phyloP scores from a whole-genome alignment of 176 grass and related monocot species.

The Oryza longistaminata region DNA sequence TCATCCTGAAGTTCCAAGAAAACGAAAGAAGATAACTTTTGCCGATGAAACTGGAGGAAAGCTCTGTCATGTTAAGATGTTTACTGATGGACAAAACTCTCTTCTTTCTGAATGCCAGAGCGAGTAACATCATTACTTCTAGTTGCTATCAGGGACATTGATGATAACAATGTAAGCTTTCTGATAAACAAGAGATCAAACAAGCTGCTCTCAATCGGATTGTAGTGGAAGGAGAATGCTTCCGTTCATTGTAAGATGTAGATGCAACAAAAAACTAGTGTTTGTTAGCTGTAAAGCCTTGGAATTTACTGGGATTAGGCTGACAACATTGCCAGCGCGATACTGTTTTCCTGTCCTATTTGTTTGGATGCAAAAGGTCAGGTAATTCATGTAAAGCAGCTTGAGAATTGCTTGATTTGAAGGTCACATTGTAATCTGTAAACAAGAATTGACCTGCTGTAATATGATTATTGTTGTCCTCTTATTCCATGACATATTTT shows the following conservation, averaged over 20 bases:
- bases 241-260: neutral
- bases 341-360: neutral
- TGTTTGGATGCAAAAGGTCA: conserved; percentile 21
- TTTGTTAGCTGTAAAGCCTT: neutral
- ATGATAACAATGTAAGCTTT: neutral
- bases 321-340: neutral
- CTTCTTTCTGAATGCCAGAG: conserved; percentile 38
- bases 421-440: conserved; percentile 21
- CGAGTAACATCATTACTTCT: conserved; percentile 14
- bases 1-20: conserved; percentile 40
- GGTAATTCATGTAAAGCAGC: conserved; percentile 23
- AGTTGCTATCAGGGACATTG: neutral
- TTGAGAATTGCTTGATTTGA: conserved; percentile 1
- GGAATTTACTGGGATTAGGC: neutral
- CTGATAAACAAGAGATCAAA: conserved; percentile 19
- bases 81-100: conserved; percentile 42
- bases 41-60: conserved; percentile 86
- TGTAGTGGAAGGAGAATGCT: conserved; percentile 16
- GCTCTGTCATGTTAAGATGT: conserved; percentile 81
- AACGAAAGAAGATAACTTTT: conserved; percentile 74
- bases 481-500: neutral
- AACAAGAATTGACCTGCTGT: neutral
- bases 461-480: neutral
- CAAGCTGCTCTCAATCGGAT: neutral
- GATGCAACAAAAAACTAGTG: neutral